Conservation (phyloP, 805 yeast species). For the Scheffersomyces lignosus region DNA sequence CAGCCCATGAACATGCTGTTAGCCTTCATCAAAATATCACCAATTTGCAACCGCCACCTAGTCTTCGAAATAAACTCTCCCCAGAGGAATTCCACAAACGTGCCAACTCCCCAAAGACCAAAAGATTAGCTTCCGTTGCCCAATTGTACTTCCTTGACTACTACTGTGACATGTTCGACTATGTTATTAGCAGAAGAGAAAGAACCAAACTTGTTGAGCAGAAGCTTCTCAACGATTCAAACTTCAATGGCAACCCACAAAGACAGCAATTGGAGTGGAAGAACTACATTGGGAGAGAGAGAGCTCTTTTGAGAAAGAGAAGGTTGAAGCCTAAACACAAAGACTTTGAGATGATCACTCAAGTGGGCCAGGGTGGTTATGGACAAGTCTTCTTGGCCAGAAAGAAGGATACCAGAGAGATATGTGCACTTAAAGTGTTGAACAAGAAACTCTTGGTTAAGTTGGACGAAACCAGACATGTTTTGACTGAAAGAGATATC, state of each 20-base stretch:
- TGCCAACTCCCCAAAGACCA: slow-evolving; percentile 73
- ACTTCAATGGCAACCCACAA: slow-evolving; percentile 32
- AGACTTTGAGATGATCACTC: slow-evolving; percentile 95
- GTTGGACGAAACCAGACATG: slow-evolving; percentile 94
- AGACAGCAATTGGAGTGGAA: slow-evolving; percentile 58
- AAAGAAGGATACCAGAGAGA: slow-evolving; percentile 90
- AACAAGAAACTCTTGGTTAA: slow-evolving; percentile 83
- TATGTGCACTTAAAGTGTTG: slow-evolving; percentile 90
- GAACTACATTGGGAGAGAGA: slow-evolving; percentile 79
- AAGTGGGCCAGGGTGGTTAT: slow-evolving; percentile 99
- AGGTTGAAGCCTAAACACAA: slow-evolving; percentile 90
- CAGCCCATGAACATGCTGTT: slow-evolving; percentile 3
- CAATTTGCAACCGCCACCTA: slow-evolving; percentile 29
- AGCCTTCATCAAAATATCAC: slow-evolving; percentile 29
- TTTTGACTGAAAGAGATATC: slow-evolving; percentile 93
- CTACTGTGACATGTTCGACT: slow-evolving; percentile 94
- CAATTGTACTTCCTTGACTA: slow-evolving; percentile 93
- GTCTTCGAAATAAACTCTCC: slow-evolving; percentile 17
- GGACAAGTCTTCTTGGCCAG: slow-evolving; percentile 98
- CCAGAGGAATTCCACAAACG: slow-evolving; percentile 52
- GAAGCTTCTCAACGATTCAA: slow-evolving; percentile 53
- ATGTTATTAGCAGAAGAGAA: slow-evolving; percentile 82
- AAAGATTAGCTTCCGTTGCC: slow-evolving; percentile 84
- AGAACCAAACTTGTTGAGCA: slow-evolving; percentile 70
- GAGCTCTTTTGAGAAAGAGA: slow-evolving; percentile 81